Evolutionary conservation across 306 rosid species (phyloP).

Genomic region (Glycine latifolia): DNA sequence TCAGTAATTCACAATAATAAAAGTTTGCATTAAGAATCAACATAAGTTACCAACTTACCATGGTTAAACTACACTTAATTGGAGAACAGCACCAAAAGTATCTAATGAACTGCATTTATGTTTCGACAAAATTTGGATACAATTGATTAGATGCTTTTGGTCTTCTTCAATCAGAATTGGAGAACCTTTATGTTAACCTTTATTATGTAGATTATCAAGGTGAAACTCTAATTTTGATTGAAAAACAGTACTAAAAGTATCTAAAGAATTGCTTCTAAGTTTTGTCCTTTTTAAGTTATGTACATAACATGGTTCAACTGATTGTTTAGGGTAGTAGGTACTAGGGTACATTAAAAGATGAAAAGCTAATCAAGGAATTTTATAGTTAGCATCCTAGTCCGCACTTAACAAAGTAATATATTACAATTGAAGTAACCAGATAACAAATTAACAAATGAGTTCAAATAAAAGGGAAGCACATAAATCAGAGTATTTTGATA

Average conservation of each 20-base stretch:
- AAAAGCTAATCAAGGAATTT: slow-evolving; percentile 1
- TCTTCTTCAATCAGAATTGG: too few species aligned
- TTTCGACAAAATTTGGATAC: too few species aligned
- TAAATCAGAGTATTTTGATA: not conserved
- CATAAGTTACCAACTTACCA: not conserved
- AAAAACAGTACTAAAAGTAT: not conserved
- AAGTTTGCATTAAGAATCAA: not conserved
- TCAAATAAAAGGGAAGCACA: slow-evolving; percentile 7
- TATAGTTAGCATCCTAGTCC: not conserved
- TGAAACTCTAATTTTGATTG: not conserved
- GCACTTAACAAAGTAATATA: not conserved
- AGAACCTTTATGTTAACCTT: too few species aligned
- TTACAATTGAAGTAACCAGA: not conserved
- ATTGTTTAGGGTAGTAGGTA: not conserved
- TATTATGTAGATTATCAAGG: too few species aligned
- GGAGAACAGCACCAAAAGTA: not conserved
- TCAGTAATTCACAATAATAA: not conserved
- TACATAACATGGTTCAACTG: not conserved
- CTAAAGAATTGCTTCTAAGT: not conserved
- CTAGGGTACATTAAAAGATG: not conserved
- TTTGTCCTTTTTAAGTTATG: too few species aligned
- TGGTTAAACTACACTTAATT: not conserved
- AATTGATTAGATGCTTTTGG: too few species aligned
- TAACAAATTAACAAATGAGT: not conserved
- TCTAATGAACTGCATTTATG: not conserved